Percentiles rank a stretch among this genome's conserved stretches.
These are phyloP conservation scores for Starmerella stigmatis DNA, from an alignment of 805 yeast genomes.

Conservation along the genomic window DNA sequence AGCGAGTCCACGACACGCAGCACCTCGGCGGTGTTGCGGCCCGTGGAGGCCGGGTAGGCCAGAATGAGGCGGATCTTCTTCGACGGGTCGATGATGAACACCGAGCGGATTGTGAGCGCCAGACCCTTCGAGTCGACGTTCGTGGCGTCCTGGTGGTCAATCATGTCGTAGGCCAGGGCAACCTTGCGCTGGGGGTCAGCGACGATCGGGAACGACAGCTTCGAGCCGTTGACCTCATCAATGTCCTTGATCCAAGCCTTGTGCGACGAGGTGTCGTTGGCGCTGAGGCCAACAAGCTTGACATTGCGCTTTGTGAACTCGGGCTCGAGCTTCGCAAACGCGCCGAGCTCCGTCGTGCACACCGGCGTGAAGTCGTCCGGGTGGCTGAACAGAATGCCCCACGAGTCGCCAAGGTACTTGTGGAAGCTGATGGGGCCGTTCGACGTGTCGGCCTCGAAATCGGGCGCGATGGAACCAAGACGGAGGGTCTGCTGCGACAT, in stretches of 20 bases:
- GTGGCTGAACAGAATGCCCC: constrained; percentile 87
- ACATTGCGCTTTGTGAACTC: constrained; percentile 81
- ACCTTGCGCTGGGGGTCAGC: constrained; percentile 82
- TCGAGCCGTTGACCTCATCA: constrained; percentile 70
- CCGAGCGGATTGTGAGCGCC: constrained; percentile 86
- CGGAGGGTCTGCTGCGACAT: constrained; percentile 36
- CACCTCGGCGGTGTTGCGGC: constrained; percentile 91
- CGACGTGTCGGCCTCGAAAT: constrained; percentile 75
- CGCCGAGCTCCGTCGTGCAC: constrained; percentile 93
- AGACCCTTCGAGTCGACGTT: constrained; percentile 61
- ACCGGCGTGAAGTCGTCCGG: constrained; percentile 97
- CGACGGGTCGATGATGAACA: constrained; percentile 81
- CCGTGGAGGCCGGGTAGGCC: constrained; percentile 88
- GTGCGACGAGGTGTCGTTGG: constrained; percentile 75
- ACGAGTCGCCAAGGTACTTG: constrained; percentile 70
- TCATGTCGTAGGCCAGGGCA: constrained; percentile 74
- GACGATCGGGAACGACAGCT: constrained; percentile 78
- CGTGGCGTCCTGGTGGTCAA: constrained; percentile 75
- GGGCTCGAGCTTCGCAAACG: constrained; percentile 83
- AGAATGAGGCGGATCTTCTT: constrained; percentile 81
- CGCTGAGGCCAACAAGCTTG: constrained; percentile 83
- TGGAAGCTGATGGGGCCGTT: constrained; percentile 79
- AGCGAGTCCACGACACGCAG: constrained; percentile 84
- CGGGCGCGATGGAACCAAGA: constrained; percentile 81
- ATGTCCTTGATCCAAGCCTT: constrained; percentile 87